Conservation (phyloP, 2,329 filamentous ascomycete genomes). For the Byssoonygena ceratinophila region DNA sequence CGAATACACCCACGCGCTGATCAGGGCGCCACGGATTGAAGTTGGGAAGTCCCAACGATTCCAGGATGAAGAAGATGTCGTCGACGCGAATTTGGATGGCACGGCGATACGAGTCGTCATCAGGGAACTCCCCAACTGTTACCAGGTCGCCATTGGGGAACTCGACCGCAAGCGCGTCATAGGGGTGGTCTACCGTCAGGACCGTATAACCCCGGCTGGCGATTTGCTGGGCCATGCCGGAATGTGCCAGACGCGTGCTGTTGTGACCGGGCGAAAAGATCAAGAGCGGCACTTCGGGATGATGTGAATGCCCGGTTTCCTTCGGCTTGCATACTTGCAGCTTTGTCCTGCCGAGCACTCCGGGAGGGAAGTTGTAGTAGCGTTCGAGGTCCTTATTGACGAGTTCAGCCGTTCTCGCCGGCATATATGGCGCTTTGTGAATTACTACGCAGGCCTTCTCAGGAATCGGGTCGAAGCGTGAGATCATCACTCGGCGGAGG, state of each 20-base stretch:
- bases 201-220: conserved; percentile 14
- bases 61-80: conserved; percentile 14
- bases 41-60: conserved; percentile 8
- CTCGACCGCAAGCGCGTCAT: conserved; percentile 19
- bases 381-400: conserved; percentile 9
- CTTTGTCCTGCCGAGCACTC: not conserved
- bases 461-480: conserved; percentile 13
- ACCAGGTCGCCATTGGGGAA: conserved; percentile 19
- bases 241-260: conserved; percentile 10
- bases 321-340: conserved; percentile 11
- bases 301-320: not conserved
- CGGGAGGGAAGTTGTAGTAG: not conserved
- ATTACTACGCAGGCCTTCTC: conserved; percentile 4
- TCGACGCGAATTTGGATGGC: conserved; percentile 15
- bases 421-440: conserved; percentile 10
- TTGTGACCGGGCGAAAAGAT: conserved; percentile 11
- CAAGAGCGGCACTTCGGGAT: conserved; percentile 7
- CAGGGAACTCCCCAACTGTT: not conserved
- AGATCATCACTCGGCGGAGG: conserved; percentile 14
- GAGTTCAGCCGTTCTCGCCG: conserved; percentile 3
- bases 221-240: conserved; percentile 11
- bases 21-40: not conserved
- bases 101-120: conserved; percentile 4
- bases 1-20: conserved; percentile 20
- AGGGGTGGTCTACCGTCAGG: conserved; percentile 19